Evolutionary conservation across 2,329 filamentous ascomycete species (phyloP).

Genomic region (Fusarium torulosum): DNA sequence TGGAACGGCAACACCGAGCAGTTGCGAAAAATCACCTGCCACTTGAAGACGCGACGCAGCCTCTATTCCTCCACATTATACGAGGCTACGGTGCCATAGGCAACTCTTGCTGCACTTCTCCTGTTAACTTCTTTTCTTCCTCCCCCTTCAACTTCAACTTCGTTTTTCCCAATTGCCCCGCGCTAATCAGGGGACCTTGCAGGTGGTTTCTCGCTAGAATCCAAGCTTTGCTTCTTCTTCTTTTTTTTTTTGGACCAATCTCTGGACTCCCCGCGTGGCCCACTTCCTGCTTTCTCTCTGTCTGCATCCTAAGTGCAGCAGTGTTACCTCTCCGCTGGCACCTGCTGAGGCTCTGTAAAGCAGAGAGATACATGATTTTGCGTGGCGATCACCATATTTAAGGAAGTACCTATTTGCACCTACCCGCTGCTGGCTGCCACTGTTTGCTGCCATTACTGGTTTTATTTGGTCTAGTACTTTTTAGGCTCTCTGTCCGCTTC

Average conservation of each 20-base stretch:
- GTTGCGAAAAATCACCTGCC: neutral
- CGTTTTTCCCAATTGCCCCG: conserved; percentile 24
- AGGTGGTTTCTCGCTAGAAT: conserved; percentile 38
- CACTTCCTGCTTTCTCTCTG: conserved; percentile 12
- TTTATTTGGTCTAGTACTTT: conserved; percentile 25
- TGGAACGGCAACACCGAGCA: neutral
- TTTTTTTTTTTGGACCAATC: conserved; percentile 8
- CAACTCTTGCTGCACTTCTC: neutral
- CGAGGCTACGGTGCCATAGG: neutral
- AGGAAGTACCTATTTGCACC: conserved; percentile 4
- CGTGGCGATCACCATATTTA: conserved; percentile 13
- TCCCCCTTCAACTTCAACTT: neutral
- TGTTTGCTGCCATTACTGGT: neutral
- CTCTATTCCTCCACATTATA: neutral
- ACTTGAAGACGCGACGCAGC: fast-evolving
- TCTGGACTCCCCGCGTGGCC: conserved; percentile 12
- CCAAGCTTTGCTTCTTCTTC: conserved; percentile 10
- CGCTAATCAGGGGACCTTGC: conserved; percentile 43
- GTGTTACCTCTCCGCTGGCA: conserved; percentile 5
- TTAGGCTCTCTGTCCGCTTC: conserved; percentile 21
- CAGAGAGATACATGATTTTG: conserved; percentile 13
- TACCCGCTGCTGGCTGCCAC: conserved; percentile 4
- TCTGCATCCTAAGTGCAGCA: conserved; percentile 8
- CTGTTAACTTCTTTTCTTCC: neutral
- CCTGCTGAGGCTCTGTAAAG: conserved; percentile 26